phyloP scores from a whole-genome alignment of 345 rosid species.

The Eucalyptus marginata region DNA sequence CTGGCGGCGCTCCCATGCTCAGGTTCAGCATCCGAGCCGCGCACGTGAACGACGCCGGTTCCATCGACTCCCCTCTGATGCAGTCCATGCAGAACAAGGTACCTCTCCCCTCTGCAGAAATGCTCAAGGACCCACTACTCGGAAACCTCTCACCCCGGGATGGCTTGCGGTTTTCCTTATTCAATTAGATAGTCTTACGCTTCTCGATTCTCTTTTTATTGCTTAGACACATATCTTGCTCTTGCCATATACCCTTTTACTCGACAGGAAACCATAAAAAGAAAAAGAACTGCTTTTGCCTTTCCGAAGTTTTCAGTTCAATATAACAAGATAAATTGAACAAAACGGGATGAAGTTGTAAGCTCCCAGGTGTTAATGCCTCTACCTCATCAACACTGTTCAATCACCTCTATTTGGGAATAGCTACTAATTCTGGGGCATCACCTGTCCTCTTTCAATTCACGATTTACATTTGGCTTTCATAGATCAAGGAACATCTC shows the following conservation, averaged over 20 bases:
- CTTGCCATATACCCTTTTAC: background rate
- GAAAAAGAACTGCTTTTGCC: background rate
- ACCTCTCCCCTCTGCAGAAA: background rate
- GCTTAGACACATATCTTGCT: background rate
- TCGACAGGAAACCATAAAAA: background rate
- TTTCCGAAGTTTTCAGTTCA: background rate
- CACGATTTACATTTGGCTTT: background rate
- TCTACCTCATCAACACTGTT: background rate
- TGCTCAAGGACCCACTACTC: background rate
- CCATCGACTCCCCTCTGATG: conserved; percentile 78
- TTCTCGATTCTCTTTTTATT: background rate
- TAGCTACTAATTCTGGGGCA: background rate
- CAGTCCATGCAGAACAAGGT: conserved; percentile 92
- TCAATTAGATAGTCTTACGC: background rate
- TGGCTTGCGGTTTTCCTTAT: background rate
- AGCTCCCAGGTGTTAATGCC: background rate
- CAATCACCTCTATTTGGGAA: background rate
- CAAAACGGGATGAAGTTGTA: background rate
- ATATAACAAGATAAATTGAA: background rate
- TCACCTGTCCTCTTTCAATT: background rate
- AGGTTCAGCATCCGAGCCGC: conserved; percentile 43
- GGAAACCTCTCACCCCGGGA: background rate
- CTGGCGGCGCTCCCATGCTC: background rate
- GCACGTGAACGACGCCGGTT: conserved; percentile 72
- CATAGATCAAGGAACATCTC: conserved; percentile 70